A percentile compares a stretch with the other conserved stretches of the same genome.
phyloP scores from a whole-genome alignment of 768 basidiomycete genomes.

The Suillus spraguei region DNA sequence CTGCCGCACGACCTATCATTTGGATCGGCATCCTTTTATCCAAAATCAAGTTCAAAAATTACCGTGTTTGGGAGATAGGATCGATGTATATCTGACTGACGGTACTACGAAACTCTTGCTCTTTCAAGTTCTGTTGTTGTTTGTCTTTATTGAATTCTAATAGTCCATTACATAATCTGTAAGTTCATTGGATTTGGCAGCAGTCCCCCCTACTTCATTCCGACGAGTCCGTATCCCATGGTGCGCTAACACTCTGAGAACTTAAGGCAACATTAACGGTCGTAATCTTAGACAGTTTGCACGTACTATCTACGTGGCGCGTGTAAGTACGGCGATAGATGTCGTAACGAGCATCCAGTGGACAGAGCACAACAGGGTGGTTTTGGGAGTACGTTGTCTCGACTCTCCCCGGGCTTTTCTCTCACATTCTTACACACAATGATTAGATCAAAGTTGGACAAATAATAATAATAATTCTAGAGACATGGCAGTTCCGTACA shows the following conservation, averaged over 20 bases:
- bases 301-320: slow-evolving; percentile 61
- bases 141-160: slow-evolving; percentile 22
- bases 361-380: slow-evolving; percentile 34
- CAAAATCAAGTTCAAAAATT: neutral
- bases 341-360: slow-evolving; percentile 66
- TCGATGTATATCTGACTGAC: too few relatives aligned
- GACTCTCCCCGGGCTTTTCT: slow-evolving; percentile 11
- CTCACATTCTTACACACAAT: slow-evolving; percentile 16
- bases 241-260: neutral
- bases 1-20: neutral
- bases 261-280: neutral
- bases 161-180: slow-evolving; percentile 13
- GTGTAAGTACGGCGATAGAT: slow-evolving; percentile 67
- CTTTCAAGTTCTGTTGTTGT: too few relatives aligned
- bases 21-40: neutral
- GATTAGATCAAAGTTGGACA: slow-evolving; percentile 44
- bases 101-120: too few relatives aligned
- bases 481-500: slow-evolving; percentile 38
- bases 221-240: neutral
- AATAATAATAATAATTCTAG: slow-evolving; percentile 31
- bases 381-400: slow-evolving; percentile 54
- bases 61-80: neutral
- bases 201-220: neutral
- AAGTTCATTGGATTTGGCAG: slow-evolving; percentile 12
- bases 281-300: slow-evolving; percentile 51